Evolutionary conservation across 2,329 filamentous ascomycete species (phyloP).

Genomic region (Sclerotinia glacialis): DNA sequence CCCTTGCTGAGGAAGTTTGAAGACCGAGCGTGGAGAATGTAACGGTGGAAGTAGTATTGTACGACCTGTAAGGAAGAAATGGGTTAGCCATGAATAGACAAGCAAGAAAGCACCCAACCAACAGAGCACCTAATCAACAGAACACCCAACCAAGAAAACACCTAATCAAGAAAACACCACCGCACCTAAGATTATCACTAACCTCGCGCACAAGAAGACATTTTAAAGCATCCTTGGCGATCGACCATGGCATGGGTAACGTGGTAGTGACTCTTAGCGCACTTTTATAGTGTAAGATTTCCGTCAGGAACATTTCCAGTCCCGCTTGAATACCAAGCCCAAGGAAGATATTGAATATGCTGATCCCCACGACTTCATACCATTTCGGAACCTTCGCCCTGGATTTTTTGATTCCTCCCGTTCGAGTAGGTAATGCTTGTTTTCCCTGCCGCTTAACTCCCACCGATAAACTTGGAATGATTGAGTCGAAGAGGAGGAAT

Average conservation of each 20-base stretch:
- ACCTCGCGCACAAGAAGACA: slow-evolving; percentile 58
- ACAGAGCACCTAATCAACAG: too few relatives aligned
- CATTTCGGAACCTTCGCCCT: slow-evolving; percentile 44
- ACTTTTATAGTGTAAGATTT: slow-evolving; percentile 51
- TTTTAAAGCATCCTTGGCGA: slow-evolving; percentile 53
- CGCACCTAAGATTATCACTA: slow-evolving; percentile 32
- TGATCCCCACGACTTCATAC: slow-evolving; percentile 51
- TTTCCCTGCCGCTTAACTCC: slow-evolving; percentile 65
- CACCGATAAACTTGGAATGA: slow-evolving; percentile 65
- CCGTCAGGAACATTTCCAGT: slow-evolving; percentile 54
- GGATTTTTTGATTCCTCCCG: slow-evolving; percentile 38
- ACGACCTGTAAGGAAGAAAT: slow-evolving; percentile 48
- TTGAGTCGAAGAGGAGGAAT: slow-evolving; percentile 70
- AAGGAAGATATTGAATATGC: slow-evolving; percentile 54
- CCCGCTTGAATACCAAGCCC: slow-evolving; percentile 52
- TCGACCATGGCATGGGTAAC: slow-evolving; percentile 61
- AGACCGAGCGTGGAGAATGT: slow-evolving; percentile 58
- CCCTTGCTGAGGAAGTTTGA: slow-evolving; percentile 43
- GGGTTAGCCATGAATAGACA: not conserved
- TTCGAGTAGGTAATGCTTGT: slow-evolving; percentile 49
- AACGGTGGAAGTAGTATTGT: slow-evolving; percentile 72
- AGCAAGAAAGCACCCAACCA: not conserved
- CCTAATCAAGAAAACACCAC: too few relatives aligned
- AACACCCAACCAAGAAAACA: not conserved
- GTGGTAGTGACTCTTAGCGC: slow-evolving; percentile 56